These are phyloP conservation scores for Pythium vanterpoolii DNA, from an alignment of 352 stramenopile genomes.

Conservation along the genomic window DNA sequence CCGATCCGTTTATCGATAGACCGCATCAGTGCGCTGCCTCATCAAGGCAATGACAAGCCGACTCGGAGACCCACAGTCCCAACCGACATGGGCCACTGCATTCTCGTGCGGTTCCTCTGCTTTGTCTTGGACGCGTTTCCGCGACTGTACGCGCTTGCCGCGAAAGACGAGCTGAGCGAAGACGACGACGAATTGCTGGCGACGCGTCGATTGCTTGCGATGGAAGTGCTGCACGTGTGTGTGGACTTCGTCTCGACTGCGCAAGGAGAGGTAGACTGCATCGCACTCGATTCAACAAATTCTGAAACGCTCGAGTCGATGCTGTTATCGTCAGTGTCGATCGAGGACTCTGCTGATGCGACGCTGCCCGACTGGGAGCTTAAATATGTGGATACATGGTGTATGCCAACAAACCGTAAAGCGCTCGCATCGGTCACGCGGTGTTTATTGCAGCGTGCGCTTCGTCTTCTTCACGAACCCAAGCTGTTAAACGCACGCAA, in stretches of 20 bases:
- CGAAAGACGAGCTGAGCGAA: constrained; percentile 68
- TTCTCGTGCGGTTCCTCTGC: constrained; percentile 57
- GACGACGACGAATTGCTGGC: constrained; percentile 54
- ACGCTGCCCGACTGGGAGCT: constrained; percentile 50
- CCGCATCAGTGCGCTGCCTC: constrained; percentile 38
- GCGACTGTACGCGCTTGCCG: constrained; percentile 41
- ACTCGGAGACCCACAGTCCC: neutral
- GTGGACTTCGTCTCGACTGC: constrained; percentile 47
- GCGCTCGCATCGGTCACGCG: constrained; percentile 17
- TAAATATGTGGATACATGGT: constrained; percentile 45
- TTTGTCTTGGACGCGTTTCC: constrained; percentile 63
- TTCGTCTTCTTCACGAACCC: constrained; percentile 53
- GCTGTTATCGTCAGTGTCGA: neutral
- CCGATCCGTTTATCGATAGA: constrained; percentile 25
- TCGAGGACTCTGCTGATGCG: neutral
- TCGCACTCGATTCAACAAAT: neutral
- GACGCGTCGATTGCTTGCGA: constrained; percentile 42
- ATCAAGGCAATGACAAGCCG: too few species aligned
- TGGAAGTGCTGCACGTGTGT: constrained; percentile 49
- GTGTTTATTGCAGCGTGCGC: constrained; percentile 41
- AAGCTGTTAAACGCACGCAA: constrained; percentile 37
- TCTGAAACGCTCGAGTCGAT: neutral
- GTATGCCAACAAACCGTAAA: constrained; percentile 27
- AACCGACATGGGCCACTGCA: constrained; percentile 37
- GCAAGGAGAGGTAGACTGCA: constrained; percentile 1